Conservation (phyloP, 2,329 filamentous ascomycete genomes). For the Sporothrix variecibatus region DNA sequence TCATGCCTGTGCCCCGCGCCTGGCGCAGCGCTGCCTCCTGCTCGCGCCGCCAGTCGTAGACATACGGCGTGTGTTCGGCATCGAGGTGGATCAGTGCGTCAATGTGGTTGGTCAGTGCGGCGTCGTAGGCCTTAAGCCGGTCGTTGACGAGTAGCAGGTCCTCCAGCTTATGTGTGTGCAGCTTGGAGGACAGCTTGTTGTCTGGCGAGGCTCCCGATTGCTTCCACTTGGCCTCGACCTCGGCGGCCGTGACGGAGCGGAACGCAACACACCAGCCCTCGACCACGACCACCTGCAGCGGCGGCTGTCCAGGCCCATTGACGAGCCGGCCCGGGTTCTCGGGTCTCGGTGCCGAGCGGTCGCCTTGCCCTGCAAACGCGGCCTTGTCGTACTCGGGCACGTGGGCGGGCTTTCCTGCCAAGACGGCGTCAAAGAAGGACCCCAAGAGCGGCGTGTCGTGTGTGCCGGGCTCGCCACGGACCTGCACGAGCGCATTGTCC, state of each 20-base stretch:
- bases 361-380: slow-evolving; percentile 72
- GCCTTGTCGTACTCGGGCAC: slow-evolving; percentile 85
- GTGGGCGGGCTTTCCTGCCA: slow-evolving; percentile 53
- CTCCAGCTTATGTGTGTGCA: slow-evolving; percentile 50
- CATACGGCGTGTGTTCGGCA: slow-evolving; percentile 70
- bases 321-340: slow-evolving; percentile 60
- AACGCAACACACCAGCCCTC: slow-evolving; percentile 95
- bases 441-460: slow-evolving; percentile 72
- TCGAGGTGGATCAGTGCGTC: slow-evolving; percentile 63
- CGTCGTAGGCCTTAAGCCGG: slow-evolving; percentile 50
- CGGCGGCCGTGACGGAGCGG: slow-evolving; percentile 57
- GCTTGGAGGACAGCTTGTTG: slow-evolving; percentile 41
- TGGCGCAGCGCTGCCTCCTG: slow-evolving; percentile 73
- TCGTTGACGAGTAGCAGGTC: slow-evolving; percentile 56
- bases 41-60: slow-evolving; percentile 82
- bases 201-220: slow-evolving; percentile 42
- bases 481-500: slow-evolving; percentile 73
- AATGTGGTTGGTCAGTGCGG: slow-evolving; percentile 49
- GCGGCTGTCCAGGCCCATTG: slow-evolving; percentile 52
- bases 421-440: slow-evolving; percentile 61
- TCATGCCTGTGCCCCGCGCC: slow-evolving; percentile 75
- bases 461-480: slow-evolving; percentile 79
- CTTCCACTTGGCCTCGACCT: slow-evolving; percentile 50
- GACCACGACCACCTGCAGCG: slow-evolving; percentile 70
- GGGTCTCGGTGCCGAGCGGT: slow-evolving; percentile 63